Base-by-base conservation (phyloP, 371 early-diverging fungal genomes). In the Syncephalastrum sp. region DNA sequence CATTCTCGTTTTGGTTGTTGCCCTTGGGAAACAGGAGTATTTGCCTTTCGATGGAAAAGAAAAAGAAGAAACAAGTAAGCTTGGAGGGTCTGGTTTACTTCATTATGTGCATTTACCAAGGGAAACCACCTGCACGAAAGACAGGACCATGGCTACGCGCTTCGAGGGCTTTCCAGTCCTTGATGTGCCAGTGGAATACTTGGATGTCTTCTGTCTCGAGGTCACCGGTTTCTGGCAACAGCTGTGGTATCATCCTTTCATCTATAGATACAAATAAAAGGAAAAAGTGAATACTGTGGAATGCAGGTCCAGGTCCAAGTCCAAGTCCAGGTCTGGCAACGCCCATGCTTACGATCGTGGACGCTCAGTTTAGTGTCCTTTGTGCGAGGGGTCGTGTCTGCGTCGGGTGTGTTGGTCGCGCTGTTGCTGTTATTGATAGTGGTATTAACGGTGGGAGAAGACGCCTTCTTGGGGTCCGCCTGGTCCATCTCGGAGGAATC, bases 1-100 rank as follows among this genome's bases (percentile, higher is more conserved):
- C 67, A 1, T 64, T 68, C 17, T 92, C 89, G 0, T 45, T 41
- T n/a, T 69, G 74, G 42, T 84, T 76, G 76, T 96, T 96, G 25
- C 96, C 96, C 43, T 71, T 79, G 42, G 96, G 95, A 70, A 94
- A 96, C 14, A 95, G 69, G 6, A 96, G 74, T 27, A 95, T 82
- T 50, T 88, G 80, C 93, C 93, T 88, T 50, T 27, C 7, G 27
- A 21, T 21, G 21, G 21, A 21, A 21, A 21, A 21, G 2, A 21
- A 21, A 1, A 38, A 16, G 42, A 45, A 49, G 25, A 46, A 33
- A 33, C 5, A 10, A 10, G 12, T 33, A 12, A 29, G 14, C 4
- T 10, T n/a, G 12, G 33, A 16, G 21, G 29, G 2, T 3, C 29
- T 6, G 29, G 5, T 42, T 1, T 10, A 1, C 3, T 38, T 38